Conservation (phyloP, 1,139 yeast species). For the Candida sp. region DNA sequence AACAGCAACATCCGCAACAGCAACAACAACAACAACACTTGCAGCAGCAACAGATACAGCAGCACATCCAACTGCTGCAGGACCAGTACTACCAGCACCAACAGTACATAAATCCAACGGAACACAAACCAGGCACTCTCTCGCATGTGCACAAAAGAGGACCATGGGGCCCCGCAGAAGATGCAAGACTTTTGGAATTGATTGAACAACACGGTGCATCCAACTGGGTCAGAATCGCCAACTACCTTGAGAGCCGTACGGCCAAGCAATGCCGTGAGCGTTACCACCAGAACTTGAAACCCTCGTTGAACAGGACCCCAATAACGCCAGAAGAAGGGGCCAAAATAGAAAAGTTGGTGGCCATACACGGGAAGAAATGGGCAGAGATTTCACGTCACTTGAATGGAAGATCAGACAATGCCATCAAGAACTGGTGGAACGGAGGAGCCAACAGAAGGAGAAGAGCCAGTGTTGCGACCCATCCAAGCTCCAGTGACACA, state of each 20-base stretch:
- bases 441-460: conserved; percentile 87
- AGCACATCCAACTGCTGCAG: background rate
- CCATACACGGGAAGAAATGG: conserved; percentile 88
- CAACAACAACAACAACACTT: conserved; percentile 1
- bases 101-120: background rate
- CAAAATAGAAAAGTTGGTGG: conserved; percentile 78
- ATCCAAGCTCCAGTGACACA: background rate
- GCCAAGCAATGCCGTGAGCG: conserved; percentile 95
- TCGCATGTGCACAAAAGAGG: conserved; percentile 55
- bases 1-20: too few species aligned
- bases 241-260: conserved; percentile 73
- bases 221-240: conserved; percentile 90
- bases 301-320: conserved; percentile 80
- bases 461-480: conserved; percentile 40
- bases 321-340: conserved; percentile 87
- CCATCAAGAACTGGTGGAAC: conserved; percentile 97
- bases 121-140: conserved; percentile 4
- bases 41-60: conserved; percentile 2
- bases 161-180: conserved; percentile 93
- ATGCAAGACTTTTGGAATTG: conserved; percentile 69
- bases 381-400: conserved; percentile 92
- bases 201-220: conserved; percentile 81
- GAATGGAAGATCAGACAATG: conserved; percentile 87
- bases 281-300: conserved; percentile 91
- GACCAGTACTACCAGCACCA: conserved; percentile 1